Base-by-base conservation (phyloP, 148 eudicot genomes). In the Mesembryanthemum crystallinum region DNA sequence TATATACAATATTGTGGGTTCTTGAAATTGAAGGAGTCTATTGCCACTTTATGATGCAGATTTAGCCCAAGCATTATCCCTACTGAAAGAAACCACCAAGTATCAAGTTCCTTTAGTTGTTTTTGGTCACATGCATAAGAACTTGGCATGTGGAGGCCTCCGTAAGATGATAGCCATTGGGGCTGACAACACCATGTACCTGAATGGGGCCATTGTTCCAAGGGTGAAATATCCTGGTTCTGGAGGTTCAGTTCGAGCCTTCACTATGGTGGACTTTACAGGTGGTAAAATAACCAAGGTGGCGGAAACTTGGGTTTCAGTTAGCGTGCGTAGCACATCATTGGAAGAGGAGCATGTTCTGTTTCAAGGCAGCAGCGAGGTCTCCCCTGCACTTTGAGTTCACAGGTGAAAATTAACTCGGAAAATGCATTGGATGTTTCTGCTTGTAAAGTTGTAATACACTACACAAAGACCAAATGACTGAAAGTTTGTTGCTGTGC, bases 101-200 rank as follows among this genome's bases (percentile, higher is more conserved):
- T 61, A 71, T 68, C 28, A 84, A 18, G 81, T 94, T 77, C 92
- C 94, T 59, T 72, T 94, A 84, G 97, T 94, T 27, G 93, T 89
- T 59, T 94, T 94, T 52, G 98, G 97, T 39, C 98, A 94, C 85
- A 94, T 94, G 98, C 98, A 94, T 76, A 94, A 94, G 80, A 83
- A 67, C 64, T 85, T 94, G 73, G 82, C 87, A 57, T 49, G 60
- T 82, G 88, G 90, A 74, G 95, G 97, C 69, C 82, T 81, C 29
- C 82, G 97, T 76, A 91, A 90, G 78, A 94, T 94, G 97, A 73
- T 94, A 68, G 84, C 74, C 33, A 72, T 86, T 69, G 97, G 88
- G 63, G 78, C 81, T 29, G 95, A 94, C 79, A 77, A 82, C 73
- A 88, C 85, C 35, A 66, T 88, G 76, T 94, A 88, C 83, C 85